Base-by-base conservation (phyloP, 2,329 filamentous ascomycete genomes). In the Arthrinium phaeospermum region DNA sequence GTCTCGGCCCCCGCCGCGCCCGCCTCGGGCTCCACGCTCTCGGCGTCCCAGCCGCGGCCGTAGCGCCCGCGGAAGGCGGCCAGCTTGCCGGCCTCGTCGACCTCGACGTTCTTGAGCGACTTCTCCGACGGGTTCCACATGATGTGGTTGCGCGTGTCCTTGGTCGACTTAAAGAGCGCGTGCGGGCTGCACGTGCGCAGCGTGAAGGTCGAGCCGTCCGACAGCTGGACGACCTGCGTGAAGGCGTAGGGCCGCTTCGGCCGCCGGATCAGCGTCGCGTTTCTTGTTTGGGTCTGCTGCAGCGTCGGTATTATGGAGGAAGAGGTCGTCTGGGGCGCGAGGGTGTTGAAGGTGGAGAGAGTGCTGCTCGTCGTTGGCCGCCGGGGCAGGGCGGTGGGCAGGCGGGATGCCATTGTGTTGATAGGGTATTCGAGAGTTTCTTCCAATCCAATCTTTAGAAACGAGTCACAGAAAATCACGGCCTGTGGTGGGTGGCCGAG, bases 201-300 rank as follows among this genome's bases (percentile, higher is more conserved):
- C 68, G 92, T 91, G 84, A 91, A 98, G 73, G 95, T 93, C 79
- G 91, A 93, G 77, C 96, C 96, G 86, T 99, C 96, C 53, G 93
- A 94, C 75, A 98, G 92, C 71, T 95, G 95, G 76, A 99, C 88
- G 73, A 99, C 90, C 85, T 99, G 96, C n/a, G 96, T 98, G 87
- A 98, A 98, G 77, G 92, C 94, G 88, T 98, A 98, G 57, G 96
- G 96, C 7, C 95, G 91, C 80, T 95, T 93, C n/a, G 95, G 95
- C 22, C 96, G 94, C 74, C 89, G 89, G 80, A 98, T 90, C 75
- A 98, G 93, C 34, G 93, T 95, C 70, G 96, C 96, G 81, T 94
- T 91, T 73, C 95, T 92, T 80, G 91, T 87, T 85, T 95, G 93
- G 69, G 83, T 84, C 82, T 76, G 76, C 61, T 81, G 78, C 73